Base-by-base conservation (phyloP, 306 rosid genomes). In the Quercus alba region DNA sequence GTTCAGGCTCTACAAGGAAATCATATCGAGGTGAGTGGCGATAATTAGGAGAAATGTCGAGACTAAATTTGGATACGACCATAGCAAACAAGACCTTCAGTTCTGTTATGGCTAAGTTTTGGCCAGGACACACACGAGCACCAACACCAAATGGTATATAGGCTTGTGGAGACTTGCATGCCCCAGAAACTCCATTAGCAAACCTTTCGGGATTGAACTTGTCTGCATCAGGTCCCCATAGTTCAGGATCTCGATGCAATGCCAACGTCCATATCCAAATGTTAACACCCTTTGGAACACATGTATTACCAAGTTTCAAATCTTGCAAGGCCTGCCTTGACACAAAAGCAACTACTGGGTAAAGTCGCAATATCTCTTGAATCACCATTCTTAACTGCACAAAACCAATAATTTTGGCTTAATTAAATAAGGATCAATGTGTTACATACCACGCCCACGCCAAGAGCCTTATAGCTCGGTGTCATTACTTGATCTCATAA, bases 41-140 rank as follows among this genome's bases (percentile, higher is more conserved):
- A n/a, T 81, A 88, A 18, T 61, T 66, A 3, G 91, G 88, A 3
- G 88, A 85, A 49, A 88, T 76, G 0, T 73, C 12, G 85, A 70
- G 64, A 12, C 54, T 49, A 49, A 83, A 88, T 7, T 83, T 85
- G 46, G 87, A 81, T 30, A 88, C 35, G 1, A 88, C 59, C 67
- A 83, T 78, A 71, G 87, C 46, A 52, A 82, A 17, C 2, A 82
- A 19, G 61, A 82, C 74, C 82, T 82, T 82, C 7, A 82, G 76
- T 77, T 82, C 85, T 66, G 59, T 18, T 63, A 82, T 73, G 59
- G 85, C 85, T 72, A 82, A 73, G 23, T 78, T 30, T 25, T 63
- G 72, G 30, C 85, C 85, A 73, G 78, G 82, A 78, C 85, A 82
- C 28, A 82, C 75, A 44, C 85, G 11, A 44, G 82, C 76, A 0